A percentile compares a stretch with the other conserved stretches of the same genome.
These are phyloP conservation scores for Neurospora hispaniola DNA, from an alignment of 495 filamentous ascomycete species.

Conservation along the genomic window DNA sequence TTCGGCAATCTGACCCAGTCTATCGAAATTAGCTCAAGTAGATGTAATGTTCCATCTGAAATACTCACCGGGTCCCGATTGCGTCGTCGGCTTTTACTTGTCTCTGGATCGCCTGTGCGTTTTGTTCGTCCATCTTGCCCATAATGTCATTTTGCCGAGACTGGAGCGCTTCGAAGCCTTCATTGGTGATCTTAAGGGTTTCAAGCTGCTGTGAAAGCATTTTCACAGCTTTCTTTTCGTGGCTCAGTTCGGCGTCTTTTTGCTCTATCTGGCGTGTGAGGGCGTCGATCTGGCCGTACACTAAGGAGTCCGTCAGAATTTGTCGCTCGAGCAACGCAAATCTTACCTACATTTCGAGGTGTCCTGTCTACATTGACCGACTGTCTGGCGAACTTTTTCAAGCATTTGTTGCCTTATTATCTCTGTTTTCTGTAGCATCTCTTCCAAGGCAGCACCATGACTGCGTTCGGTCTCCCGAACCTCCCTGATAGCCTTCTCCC, in stretches of 20 bases:
- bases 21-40: background rate
- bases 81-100: constrained; percentile 4
- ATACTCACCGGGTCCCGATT: constrained; percentile 1
- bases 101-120: constrained; percentile 3
- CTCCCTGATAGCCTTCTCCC: constrained; percentile 14
- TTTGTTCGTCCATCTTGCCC: constrained; percentile 16
- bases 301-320: constrained; percentile 11
- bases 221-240: constrained; percentile 14
- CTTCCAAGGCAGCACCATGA: constrained; percentile 13
- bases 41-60: background rate
- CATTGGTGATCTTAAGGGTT: constrained; percentile 16
- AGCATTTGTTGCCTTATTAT: constrained; percentile 21
- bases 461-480: constrained; percentile 12
- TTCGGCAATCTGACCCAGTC: constrained; percentile 6
- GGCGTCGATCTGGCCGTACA: constrained; percentile 16
- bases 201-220: constrained; percentile 18
- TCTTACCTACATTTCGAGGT: constrained; percentile 18
- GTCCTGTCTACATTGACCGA: constrained; percentile 17
- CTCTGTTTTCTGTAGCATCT: constrained; percentile 20
- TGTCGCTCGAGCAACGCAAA: background rate
- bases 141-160: constrained; percentile 24
- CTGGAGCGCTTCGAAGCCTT: constrained; percentile 16
- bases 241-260: constrained; percentile 21
- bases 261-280: constrained; percentile 16
- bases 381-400: constrained; percentile 18